Evolutionary conservation across 352 stramenopile genomes (phyloP).

Genomic region (Phytophthora macrochlamydospora): DNA sequence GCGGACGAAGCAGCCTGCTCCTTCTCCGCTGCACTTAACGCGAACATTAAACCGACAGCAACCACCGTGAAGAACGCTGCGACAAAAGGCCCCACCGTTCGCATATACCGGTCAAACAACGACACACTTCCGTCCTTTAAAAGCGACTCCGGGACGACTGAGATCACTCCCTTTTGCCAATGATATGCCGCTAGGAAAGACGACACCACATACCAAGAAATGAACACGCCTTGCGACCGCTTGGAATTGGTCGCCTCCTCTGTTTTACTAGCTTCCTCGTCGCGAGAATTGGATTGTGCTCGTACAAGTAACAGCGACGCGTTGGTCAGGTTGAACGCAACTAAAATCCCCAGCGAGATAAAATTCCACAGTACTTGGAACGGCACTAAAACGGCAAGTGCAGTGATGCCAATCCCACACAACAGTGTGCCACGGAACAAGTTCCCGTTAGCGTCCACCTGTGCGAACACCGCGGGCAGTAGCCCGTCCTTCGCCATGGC

Average conservation of each 20-base stretch:
- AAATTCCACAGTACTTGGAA: conserved; percentile 91
- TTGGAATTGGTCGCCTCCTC: conserved; percentile 3
- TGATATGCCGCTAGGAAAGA: conserved; percentile 77
- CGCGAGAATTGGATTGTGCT: conserved; percentile 27
- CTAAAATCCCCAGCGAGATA: conserved; percentile 90
- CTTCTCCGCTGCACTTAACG: conserved; percentile 54
- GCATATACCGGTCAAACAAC: conserved; percentile 63
- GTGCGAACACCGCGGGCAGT: conserved; percentile 85
- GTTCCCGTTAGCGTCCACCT: conserved; percentile 71
- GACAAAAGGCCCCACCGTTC: conserved; percentile 43
- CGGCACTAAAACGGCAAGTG: conserved; percentile 77
- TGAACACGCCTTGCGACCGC: conserved; percentile 39
- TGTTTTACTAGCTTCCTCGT: conserved; percentile 1
- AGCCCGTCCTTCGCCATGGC: conserved; percentile 95
- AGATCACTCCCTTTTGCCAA: conserved; percentile 76
- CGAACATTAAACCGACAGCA: conserved; percentile 56
- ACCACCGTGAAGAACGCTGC: conserved; percentile 59
- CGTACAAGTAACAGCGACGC: conserved; percentile 78
- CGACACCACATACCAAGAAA: conserved; percentile 53
- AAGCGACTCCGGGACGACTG: conserved; percentile 28
- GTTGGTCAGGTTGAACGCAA: conserved; percentile 93
- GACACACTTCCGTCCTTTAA: conserved; percentile 16
- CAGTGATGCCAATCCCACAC: conserved; percentile 50
- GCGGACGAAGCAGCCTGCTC: conserved; percentile 9
- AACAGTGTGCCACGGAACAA: conserved; percentile 74